Evolutionary conservation across 2,329 filamentous ascomycete genomes (phyloP).

Genomic region (Aspergillus nomiae): DNA sequence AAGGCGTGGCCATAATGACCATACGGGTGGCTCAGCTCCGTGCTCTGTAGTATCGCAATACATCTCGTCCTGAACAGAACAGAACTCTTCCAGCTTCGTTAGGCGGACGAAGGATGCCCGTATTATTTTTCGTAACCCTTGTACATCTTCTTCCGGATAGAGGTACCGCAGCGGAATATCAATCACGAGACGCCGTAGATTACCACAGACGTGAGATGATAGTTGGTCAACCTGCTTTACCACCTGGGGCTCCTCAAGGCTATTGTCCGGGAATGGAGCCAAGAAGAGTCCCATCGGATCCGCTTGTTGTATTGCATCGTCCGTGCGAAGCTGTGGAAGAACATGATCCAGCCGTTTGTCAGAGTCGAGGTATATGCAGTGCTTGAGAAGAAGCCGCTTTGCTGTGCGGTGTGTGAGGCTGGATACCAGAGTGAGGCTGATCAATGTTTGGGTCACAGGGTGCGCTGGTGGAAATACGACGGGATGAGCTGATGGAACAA

Average conservation of each 20-base stretch:
- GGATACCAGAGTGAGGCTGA: conserved; percentile 14
- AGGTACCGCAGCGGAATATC: conserved; percentile 13
- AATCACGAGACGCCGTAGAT: background rate
- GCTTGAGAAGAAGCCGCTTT: conserved; percentile 13
- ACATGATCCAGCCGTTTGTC: background rate
- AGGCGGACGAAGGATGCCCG: conserved; percentile 15
- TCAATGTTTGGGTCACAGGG: conserved; percentile 15
- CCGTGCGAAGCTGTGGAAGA: conserved; percentile 1
- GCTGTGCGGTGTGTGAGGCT: conserved; percentile 15
- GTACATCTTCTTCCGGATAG: conserved; percentile 12
- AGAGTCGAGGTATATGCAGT: conserved; percentile 16
- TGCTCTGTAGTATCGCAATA: conserved; percentile 6
- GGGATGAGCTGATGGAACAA: conserved; percentile 10
- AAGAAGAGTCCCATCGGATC: conserved; percentile 11
- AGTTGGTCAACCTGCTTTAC: background rate
- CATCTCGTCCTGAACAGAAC: conserved; percentile 16
- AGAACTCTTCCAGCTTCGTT: conserved; percentile 15
- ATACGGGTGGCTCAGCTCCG: conserved; percentile 11
- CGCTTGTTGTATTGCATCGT: background rate
- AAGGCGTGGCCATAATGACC: conserved; percentile 17
- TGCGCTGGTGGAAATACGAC: conserved; percentile 9
- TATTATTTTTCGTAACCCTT: conserved; percentile 8
- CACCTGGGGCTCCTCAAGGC: conserved; percentile 6
- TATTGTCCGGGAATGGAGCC: conserved; percentile 9
- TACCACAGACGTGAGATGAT: background rate